phyloP scores from a whole-genome alignment of 2,329 filamentous ascomycete genomes.

The Elsinoe perseae region DNA sequence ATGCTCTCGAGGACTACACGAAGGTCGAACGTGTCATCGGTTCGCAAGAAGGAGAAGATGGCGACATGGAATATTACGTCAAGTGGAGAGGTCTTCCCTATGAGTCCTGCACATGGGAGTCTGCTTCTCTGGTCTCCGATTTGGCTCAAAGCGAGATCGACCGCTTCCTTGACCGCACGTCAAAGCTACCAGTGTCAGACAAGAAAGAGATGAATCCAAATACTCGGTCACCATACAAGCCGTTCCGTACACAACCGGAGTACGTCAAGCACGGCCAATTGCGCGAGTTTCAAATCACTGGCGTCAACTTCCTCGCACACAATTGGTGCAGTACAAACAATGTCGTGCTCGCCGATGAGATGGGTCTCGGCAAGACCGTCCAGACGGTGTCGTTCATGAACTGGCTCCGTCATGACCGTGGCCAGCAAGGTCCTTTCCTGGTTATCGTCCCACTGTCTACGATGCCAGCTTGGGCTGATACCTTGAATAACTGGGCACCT shows the following conservation, averaged over 20 bases:
- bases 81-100: constrained; percentile 87
- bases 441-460: constrained; percentile 96
- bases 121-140: constrained; percentile 62
- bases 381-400: constrained; percentile 96
- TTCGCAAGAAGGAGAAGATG: constrained; percentile 65
- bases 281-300: constrained; percentile 86
- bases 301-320: constrained; percentile 89
- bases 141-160: constrained; percentile 87
- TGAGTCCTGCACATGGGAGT: constrained; percentile 92
- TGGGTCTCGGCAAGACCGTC: constrained; percentile 97
- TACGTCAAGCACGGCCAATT: constrained; percentile 82
- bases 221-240: constrained; percentile 63
- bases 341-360: constrained; percentile 95
- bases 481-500: constrained; percentile 91
- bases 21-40: constrained; percentile 91
- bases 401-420: constrained; percentile 84
- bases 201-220: constrained; percentile 65
- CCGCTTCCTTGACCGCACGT: constrained; percentile 75
- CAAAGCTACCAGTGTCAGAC: constrained; percentile 73
- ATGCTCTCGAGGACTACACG: constrained; percentile 81
- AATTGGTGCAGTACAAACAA: constrained; percentile 95
- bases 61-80: constrained; percentile 76
- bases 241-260: constrained; percentile 70
- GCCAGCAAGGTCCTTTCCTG: constrained; percentile 88
- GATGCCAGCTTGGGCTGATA: constrained; percentile 96